Evolutionary conservation across 306 rosid genomes (phyloP).

Genomic region (Acacia confusa): DNA sequence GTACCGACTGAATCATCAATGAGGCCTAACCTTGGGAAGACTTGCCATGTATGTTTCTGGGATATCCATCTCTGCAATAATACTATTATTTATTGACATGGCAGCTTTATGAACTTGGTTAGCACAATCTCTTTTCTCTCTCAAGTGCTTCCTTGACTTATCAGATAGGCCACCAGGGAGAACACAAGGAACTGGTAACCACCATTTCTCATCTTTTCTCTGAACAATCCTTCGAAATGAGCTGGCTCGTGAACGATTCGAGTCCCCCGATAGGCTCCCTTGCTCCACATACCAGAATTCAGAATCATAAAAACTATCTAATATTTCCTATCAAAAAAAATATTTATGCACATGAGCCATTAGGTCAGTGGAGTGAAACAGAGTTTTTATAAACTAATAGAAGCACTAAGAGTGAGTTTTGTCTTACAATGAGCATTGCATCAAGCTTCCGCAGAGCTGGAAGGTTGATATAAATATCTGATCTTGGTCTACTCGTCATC

Average conservation of each 20-base stretch:
- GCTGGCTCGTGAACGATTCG: constrained; percentile 48
- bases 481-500: constrained; percentile 80
- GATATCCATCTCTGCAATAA: constrained; percentile 84
- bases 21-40: constrained; percentile 79
- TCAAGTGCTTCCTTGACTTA: constrained; percentile 67
- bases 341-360: neutral
- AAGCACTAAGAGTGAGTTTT: constrained; percentile 9
- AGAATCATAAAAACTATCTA: constrained; percentile 70
- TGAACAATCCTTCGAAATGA: constrained; percentile 65
- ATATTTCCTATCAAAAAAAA: constrained; percentile 59
- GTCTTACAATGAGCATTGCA: constrained; percentile 84
- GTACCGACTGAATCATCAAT: neutral
- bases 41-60: constrained; percentile 70
- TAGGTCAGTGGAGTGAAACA: neutral
- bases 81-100: constrained; percentile 82
- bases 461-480: constrained; percentile 86
- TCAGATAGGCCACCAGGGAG: constrained; percentile 84
- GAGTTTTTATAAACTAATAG: neutral
- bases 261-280: constrained; percentile 68
- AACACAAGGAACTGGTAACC: constrained; percentile 94
- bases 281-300: constrained; percentile 93
- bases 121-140: constrained; percentile 76
- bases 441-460: constrained; percentile 95
- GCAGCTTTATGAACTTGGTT: constrained; percentile 97
- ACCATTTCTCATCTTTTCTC: constrained; percentile 94